A percentile compares a stretch with the other conserved stretches of the same genome.
Conservation (phyloP, 2,329 filamentous ascomycete genomes). For the Pleurostoma richardsiae region DNA sequence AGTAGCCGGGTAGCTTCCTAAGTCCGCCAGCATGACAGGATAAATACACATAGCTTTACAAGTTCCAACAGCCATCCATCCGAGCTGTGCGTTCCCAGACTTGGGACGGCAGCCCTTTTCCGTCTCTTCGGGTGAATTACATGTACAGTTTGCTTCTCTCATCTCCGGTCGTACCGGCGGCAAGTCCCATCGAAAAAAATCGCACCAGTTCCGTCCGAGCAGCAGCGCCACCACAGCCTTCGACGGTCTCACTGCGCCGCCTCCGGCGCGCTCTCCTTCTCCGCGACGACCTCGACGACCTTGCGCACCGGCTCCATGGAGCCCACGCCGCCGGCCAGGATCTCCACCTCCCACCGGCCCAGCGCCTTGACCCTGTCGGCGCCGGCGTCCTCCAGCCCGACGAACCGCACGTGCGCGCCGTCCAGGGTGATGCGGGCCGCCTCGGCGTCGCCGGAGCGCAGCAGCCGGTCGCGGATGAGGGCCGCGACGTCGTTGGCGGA, state of each 20-base stretch:
- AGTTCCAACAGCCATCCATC: too few relatives aligned
- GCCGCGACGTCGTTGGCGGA: slow-evolving; percentile 28
- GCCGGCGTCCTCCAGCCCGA: slow-evolving; percentile 19
- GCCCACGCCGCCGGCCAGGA: slow-evolving; percentile 19
- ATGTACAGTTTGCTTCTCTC: too few relatives aligned
- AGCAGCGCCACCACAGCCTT: too few relatives aligned
- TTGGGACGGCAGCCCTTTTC: too few relatives aligned
- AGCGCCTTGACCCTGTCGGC: slow-evolving; percentile 34
- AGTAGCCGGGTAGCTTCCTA: too few relatives aligned
- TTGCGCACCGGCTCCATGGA: slow-evolving; percentile 23
- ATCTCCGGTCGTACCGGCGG: too few relatives aligned
- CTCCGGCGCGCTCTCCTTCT: slow-evolving; percentile 7
- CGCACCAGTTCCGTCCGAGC: too few relatives aligned
- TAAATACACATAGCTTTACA: too few relatives aligned
- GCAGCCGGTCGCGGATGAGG: slow-evolving; percentile 25
- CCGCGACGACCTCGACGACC: slow-evolving; percentile 26
- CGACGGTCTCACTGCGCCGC: background rate
- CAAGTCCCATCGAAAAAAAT: too few relatives aligned
- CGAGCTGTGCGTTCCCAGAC: too few relatives aligned
- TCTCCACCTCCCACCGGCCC: slow-evolving; percentile 32
- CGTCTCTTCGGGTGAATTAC: too few relatives aligned
- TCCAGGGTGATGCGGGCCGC: slow-evolving; percentile 28
- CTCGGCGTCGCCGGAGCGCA: slow-evolving; percentile 16
- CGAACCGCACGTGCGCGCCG: slow-evolving; percentile 25
- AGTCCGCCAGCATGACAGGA: too few relatives aligned